Evolutionary conservation across 2,329 filamentous ascomycete species (phyloP).

Genomic region (Colletotrichum sp.): DNA sequence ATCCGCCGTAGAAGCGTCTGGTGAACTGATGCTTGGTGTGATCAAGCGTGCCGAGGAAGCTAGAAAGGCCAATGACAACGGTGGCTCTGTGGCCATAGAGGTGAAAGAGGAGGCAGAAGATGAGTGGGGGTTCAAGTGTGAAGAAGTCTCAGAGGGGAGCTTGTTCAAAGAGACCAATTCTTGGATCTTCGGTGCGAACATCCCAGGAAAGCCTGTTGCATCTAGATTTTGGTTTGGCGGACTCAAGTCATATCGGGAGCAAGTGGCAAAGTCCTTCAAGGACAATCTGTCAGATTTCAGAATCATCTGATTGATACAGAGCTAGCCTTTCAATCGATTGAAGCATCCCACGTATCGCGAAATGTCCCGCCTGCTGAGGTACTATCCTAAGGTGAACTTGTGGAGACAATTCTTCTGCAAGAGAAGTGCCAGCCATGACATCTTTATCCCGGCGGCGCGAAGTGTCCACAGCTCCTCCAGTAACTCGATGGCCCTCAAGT

Average conservation of each 20-base stretch:
- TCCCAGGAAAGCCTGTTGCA: neutral
- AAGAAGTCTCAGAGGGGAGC: neutral
- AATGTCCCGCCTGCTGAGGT: neutral
- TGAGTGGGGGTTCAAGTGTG: neutral
- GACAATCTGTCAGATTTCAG: neutral
- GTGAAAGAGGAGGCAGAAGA: neutral
- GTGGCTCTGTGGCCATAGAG: neutral
- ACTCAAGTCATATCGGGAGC: neutral
- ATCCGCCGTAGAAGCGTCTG: neutral
- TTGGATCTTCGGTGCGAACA: neutral
- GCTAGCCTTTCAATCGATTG: neutral
- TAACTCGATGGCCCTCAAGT: neutral
- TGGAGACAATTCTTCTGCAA: neutral
- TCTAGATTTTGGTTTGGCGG: neutral
- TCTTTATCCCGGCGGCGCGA: neutral
- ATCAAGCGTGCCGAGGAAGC: neutral
- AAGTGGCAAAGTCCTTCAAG: neutral
- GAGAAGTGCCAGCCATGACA: neutral
- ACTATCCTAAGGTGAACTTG: neutral
- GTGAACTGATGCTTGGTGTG: neutral
- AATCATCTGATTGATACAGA: neutral
- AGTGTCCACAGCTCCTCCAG: neutral
- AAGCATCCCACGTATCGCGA: accelerated
- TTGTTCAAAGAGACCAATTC: neutral
- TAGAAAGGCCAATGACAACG: neutral